phyloP scores from a whole-genome alignment of 2,329 filamentous ascomycete species.

The Colletotrichum lindemuthianum region DNA sequence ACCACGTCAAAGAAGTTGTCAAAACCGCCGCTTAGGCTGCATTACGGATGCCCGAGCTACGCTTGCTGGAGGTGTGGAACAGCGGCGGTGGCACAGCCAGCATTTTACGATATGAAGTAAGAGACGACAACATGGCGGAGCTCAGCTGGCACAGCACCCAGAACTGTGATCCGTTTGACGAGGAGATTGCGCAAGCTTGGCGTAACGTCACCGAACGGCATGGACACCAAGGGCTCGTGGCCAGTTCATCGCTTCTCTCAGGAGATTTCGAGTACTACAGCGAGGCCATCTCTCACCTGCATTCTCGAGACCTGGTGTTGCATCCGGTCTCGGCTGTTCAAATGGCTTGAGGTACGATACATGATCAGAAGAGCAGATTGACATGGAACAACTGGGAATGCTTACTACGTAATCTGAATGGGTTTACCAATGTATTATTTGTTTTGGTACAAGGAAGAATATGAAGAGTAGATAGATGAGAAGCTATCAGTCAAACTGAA shows the following conservation, averaged over 20 bases:
- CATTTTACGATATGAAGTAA: not conserved
- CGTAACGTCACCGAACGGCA: not conserved
- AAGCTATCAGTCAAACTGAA: too few relatives aligned
- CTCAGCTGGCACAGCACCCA: constrained; percentile 7
- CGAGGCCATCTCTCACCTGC: not conserved
- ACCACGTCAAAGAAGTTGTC: not conserved
- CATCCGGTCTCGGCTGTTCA: constrained; percentile 2
- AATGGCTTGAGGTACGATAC: not conserved
- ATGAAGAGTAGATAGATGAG: too few relatives aligned
- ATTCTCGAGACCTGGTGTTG: not conserved
- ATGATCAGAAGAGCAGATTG: not conserved
- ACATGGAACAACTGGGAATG: not conserved
- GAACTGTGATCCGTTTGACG: not conserved
- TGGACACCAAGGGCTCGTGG: not conserved
- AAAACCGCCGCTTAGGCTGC: not conserved
- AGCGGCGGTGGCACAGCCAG: not conserved
- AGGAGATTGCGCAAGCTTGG: not conserved
- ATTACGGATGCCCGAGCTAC: not conserved
- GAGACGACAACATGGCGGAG: not conserved
- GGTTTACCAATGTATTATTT: too few relatives aligned
- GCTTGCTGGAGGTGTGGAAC: constrained; percentile 12
- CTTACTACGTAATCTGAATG: too few relatives aligned
- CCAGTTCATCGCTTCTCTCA: not conserved
- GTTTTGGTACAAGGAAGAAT: too few relatives aligned
- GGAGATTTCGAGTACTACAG: constrained; percentile 12